Percentiles rank a stretch among this genome's conserved stretches.
Evolutionary conservation across 139 green algal species (phyloP).

Genomic region (Tetradesmus obliquus): DNA sequence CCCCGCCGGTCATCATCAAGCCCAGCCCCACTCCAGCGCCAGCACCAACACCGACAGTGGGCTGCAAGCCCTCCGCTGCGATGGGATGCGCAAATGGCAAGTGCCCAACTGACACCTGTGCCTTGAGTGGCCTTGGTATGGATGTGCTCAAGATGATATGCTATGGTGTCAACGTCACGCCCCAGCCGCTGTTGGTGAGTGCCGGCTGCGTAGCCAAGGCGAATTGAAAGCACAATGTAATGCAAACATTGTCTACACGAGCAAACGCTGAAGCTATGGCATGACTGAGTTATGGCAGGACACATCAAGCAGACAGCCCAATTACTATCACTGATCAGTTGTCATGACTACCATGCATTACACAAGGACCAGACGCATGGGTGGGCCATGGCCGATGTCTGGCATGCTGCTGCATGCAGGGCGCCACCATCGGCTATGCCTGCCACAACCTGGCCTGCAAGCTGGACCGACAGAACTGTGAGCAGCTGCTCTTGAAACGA

Average conservation of each 20-base stretch:
- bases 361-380: no score
- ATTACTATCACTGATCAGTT: no score
- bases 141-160: not conserved
- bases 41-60: not conserved
- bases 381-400: no score
- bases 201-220: not conserved
- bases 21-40: not conserved
- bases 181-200: not conserved
- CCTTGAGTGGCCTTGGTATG: not conserved
- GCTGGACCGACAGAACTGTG: not conserved
- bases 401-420: not conserved
- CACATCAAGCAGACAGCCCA: no score
- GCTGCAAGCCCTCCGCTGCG: not conserved
- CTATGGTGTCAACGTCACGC: not conserved
- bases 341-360: no score
- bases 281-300: no score
- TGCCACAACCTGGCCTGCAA: conserved; percentile 1
- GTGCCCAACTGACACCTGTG: not conserved
- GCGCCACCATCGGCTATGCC: conserved; percentile 4
- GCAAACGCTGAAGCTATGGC: no score
- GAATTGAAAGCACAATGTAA: no score
- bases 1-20: not conserved
- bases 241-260: no score
- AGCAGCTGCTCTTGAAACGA: not conserved
- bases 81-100: not conserved